Base-by-base conservation (phyloP, 768 basidiomycete species). In the Cyclocybe cylindracea region DNA sequence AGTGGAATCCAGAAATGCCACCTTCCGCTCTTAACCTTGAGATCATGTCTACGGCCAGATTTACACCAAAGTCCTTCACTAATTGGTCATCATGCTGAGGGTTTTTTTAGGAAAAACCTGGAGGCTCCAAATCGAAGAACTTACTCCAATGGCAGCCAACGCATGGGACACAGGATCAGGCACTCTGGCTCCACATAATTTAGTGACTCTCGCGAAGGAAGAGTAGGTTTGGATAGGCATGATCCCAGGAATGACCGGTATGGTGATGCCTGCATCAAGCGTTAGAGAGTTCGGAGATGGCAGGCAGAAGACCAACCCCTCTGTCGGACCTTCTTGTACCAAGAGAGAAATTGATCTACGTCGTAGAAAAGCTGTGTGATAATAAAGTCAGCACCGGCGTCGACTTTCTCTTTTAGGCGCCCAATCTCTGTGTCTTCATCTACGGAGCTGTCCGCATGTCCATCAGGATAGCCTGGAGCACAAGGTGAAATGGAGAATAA, bases 161-260 rank as follows among this genome's bases (percentile, higher is more conserved):
- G 83, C 84, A 1, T 77, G 62, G 70, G 86, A 76, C 44, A 96
- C 74, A 9, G 73, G 63, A 2, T 77, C 70, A 0, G 96, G 96
- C 13, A 98, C 85, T 16, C 76, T 77, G 3, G 86, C 84, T 13
- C 89, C 89, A 55, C 92, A 95, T 39, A 99, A 76, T 66, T 95
- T 97, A 16, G 87, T 91, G 60, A 98, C 76, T 41, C 97, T 86
- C 40, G 89, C 75, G 71, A 99, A 98, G 1, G 97, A 97, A 4
- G 88, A 83, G 66, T 94, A 96, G 18, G 91, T 98, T 65, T 98
- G 97, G 50, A 99, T 93, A 0, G 97, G 96, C 94, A 98, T 97
- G 48, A 98, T 84, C 9, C 95, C 94, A 7, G 97, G 94, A 54
- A 99, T 87, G 58, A 99, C 84, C 1, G 97, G 96, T 1, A 94